Conservation (phyloP, 1,284 basidiomycete genomes). For the Malassezia equina region DNA sequence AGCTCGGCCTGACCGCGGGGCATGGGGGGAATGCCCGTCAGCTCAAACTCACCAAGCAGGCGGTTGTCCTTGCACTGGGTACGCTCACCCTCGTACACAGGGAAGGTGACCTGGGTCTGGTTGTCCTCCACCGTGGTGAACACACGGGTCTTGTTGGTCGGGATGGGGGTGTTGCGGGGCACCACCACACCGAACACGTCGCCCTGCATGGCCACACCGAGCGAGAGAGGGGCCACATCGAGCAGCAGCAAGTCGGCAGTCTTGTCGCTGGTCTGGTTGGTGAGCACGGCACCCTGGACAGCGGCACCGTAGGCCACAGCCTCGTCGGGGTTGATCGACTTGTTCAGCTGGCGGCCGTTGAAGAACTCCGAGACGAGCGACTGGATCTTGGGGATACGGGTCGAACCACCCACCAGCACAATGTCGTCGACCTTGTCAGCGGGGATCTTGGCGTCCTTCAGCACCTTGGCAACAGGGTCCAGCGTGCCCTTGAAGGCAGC, state of each 20-base stretch:
- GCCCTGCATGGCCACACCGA: constrained; percentile 49
- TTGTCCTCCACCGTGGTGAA: constrained; percentile 49
- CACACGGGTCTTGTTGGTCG: constrained; percentile 46
- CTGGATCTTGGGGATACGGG: constrained; percentile 99
- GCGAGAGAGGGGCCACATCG: constrained; percentile 47
- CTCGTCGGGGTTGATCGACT: constrained; percentile 60
- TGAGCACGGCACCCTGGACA: constrained; percentile 47
- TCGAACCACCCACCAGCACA: constrained; percentile 97
- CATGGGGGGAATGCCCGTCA: constrained; percentile 47
- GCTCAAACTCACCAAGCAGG: constrained; percentile 48
- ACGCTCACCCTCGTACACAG: constrained; percentile 49
- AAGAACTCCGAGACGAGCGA: constrained; percentile 96
- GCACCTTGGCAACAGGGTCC: constrained; percentile 95
- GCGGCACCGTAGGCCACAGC: constrained; percentile 51
- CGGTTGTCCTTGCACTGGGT: constrained; percentile 49
- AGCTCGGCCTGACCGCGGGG: constrained; percentile 47
- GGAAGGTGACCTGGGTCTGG: constrained; percentile 48
- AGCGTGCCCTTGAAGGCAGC: constrained; percentile 87
- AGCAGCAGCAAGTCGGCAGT: constrained; percentile 47
- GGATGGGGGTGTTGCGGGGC: constrained; percentile 48
- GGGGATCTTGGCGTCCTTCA: constrained; percentile 96
- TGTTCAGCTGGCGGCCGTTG: constrained; percentile 92
- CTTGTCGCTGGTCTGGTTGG: constrained; percentile 49
- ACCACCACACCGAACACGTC: constrained; percentile 48
- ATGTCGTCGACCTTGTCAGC: constrained; percentile 97